Evolutionary conservation across 352 stramenopile genomes (phyloP).

Genomic region (Elongisporangium undulatum): DNA sequence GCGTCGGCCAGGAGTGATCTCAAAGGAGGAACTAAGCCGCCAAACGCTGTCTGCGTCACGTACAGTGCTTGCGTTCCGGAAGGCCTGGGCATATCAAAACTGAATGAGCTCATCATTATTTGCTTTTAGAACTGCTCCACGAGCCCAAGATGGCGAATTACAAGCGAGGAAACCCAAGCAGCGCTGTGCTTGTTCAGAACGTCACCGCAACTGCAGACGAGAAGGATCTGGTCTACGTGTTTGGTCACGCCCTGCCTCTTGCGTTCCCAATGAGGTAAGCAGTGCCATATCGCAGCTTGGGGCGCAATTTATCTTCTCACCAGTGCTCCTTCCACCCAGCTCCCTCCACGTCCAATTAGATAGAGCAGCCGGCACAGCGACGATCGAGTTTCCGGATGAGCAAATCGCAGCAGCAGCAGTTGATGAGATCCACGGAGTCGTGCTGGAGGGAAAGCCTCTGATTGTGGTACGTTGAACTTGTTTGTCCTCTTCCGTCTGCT

Average conservation of each 20-base stretch:
- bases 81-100: background rate
- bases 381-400: conserved; percentile 20
- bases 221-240: conserved; percentile 51
- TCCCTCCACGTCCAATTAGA: conserved; percentile 9
- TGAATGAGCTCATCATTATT: background rate
- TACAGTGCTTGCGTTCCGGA: conserved; percentile 6
- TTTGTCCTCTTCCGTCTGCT: background rate
- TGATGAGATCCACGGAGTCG: conserved; percentile 39
- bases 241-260: conserved; percentile 44
- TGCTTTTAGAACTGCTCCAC: conserved; percentile 23
- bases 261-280: conserved; percentile 32
- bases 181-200: conserved; percentile 32
- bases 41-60: conserved; percentile 27
- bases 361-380: conserved; percentile 1
- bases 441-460: conserved; percentile 35
- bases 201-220: conserved; percentile 36
- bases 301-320: background rate
- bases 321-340: background rate
- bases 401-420: conserved; percentile 33
- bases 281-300: background rate
- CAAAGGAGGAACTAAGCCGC: conserved; percentile 41
- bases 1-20: conserved; percentile 48
- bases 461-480: conserved; percentile 33
- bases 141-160: conserved; percentile 34
- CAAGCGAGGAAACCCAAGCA: conserved; percentile 20